Evolutionary conservation across 495 filamentous ascomycete genomes (phyloP).

Genomic region (Aspergillus funiculosus): DNA sequence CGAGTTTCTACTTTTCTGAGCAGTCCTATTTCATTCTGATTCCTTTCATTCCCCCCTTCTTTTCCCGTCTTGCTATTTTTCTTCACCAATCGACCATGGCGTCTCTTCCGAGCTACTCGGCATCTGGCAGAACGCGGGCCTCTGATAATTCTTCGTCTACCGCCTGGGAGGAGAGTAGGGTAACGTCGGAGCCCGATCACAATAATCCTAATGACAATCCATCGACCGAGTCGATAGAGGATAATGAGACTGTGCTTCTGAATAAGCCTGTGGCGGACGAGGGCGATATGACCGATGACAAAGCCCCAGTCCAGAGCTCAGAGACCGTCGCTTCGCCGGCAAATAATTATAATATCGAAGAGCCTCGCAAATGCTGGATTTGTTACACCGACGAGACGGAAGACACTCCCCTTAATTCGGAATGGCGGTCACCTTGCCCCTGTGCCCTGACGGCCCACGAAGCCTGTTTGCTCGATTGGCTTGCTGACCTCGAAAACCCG

Average conservation of each 20-base stretch:
- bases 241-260: slow-evolving; percentile 40
- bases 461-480: slow-evolving; percentile 82
- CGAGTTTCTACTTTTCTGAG: slow-evolving; percentile 2
- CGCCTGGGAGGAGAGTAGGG: slow-evolving; percentile 16
- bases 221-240: slow-evolving; percentile 25
- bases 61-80: background rate
- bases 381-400: slow-evolving; percentile 84
- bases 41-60: background rate
- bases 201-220: background rate
- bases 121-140: slow-evolving; percentile 27
- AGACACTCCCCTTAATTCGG: slow-evolving; percentile 55
- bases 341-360: slow-evolving; percentile 17
- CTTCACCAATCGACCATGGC: slow-evolving; percentile 27
- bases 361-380: slow-evolving; percentile 81
- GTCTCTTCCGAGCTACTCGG: slow-evolving; percentile 33
- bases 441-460: slow-evolving; percentile 90
- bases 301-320: slow-evolving; percentile 16
- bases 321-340: slow-evolving; percentile 12
- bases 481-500: slow-evolving; percentile 71
- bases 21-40: background rate
- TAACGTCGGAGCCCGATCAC: slow-evolving; percentile 10
- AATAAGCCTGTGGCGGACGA: slow-evolving; percentile 30
- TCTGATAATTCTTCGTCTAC: slow-evolving; percentile 27
- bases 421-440: slow-evolving; percentile 83
- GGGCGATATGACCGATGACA: slow-evolving; percentile 12